Conservation (phyloP, 164 flowering plant species). For the Euptelea pleiosperma region DNA sequence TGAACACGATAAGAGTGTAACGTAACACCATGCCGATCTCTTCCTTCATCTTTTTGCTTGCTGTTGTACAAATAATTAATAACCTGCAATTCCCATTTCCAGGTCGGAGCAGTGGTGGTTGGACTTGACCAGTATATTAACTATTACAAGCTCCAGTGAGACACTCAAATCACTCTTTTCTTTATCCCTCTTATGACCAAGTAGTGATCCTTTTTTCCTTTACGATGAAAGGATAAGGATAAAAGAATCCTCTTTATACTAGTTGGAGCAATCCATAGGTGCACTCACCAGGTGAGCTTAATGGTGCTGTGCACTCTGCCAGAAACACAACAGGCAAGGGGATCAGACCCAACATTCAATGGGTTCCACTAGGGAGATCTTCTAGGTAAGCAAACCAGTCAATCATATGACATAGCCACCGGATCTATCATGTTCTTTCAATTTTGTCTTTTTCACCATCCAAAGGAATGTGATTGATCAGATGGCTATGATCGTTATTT, state of each 20-base stretch:
- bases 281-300: no score
- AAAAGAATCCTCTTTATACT: no score
- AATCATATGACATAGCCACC: no score
- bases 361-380: not conserved
- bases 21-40: slow-evolving; percentile 22
- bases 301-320: no score
- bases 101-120: slow-evolving; percentile 99
- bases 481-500: not conserved
- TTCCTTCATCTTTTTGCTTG: slow-evolving; percentile 8
- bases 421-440: no score
- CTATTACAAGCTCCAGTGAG: slow-evolving; percentile 96
- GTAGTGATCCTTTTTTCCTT: not conserved
- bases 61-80: not conserved
- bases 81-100: slow-evolving; percentile 14
- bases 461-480: not conserved
- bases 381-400: no score
- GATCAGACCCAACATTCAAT: not conserved
- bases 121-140: slow-evolving; percentile 82
- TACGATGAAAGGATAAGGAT: not conserved
- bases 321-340: no score
- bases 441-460: no score
- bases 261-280: no score
- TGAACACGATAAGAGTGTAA: slow-evolving; percentile 87
- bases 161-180: slow-evolving; percentile 5
- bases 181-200: slow-evolving; percentile 2